Evolutionary conservation across 2,329 filamentous ascomycete genomes (phyloP).

Genomic region (Leptodontidium sp.): DNA sequence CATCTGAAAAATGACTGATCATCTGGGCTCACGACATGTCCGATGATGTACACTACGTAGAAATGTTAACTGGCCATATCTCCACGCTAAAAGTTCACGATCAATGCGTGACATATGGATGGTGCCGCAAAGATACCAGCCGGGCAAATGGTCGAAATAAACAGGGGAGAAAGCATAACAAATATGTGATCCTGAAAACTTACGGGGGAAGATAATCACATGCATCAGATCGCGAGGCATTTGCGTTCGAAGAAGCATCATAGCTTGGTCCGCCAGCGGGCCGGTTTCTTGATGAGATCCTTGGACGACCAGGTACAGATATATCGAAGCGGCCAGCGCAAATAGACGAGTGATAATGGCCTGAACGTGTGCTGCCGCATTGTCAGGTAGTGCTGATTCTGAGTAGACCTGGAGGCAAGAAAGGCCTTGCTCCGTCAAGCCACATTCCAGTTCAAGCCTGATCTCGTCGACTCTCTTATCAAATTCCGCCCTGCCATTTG

Average conservation of each 20-base stretch:
- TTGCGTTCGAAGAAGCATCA: slow-evolving; percentile 36
- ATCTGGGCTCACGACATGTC: slow-evolving; percentile 35
- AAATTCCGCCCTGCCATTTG: slow-evolving; percentile 24
- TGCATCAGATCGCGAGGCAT: slow-evolving; percentile 32
- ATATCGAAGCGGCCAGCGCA: slow-evolving; percentile 38
- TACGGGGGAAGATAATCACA: slow-evolving; percentile 36
- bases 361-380: slow-evolving; percentile 2
- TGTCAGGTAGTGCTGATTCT: neutral
- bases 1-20: slow-evolving; percentile 41
- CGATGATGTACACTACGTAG: slow-evolving; percentile 38
- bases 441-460: slow-evolving; percentile 35
- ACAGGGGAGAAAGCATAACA: neutral
- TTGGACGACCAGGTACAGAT: slow-evolving; percentile 40
- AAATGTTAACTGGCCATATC: neutral
- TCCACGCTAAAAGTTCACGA: neutral
- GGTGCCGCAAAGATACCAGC: too few relatives aligned
- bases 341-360: slow-evolving; percentile 39
- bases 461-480: slow-evolving; percentile 32
- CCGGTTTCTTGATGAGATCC: slow-evolving; percentile 34
- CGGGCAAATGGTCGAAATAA: too few relatives aligned
- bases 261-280: slow-evolving; percentile 32
- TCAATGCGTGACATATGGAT: neutral
- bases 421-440: slow-evolving; percentile 28
- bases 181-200: neutral
- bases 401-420: neutral